A percentile compares a stretch with the other conserved stretches of the same genome.
These are phyloP conservation scores for Pugionium cornutum DNA, from an alignment of 345 rosid genomes.

Conservation along the genomic window DNA sequence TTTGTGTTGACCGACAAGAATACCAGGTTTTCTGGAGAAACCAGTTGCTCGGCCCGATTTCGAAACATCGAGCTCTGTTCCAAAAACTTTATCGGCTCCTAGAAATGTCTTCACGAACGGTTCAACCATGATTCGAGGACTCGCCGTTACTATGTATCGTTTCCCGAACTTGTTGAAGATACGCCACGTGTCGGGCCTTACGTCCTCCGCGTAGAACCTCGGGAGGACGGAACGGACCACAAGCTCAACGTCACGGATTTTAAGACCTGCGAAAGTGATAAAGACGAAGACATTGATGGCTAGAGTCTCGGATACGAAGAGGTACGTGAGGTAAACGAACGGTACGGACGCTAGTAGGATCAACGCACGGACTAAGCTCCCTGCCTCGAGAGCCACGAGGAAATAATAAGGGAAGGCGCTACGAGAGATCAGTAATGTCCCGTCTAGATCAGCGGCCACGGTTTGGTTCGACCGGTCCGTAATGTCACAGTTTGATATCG, in stretches of 20 bases:
- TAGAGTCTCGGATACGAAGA: constrained; percentile 61
- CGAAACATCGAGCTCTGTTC: constrained; percentile 70
- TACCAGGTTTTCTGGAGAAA: constrained; percentile 63
- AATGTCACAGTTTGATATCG: constrained; percentile 51
- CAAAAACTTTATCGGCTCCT: constrained; percentile 81
- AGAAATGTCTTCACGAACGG: constrained; percentile 69
- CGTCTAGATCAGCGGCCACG: constrained; percentile 78
- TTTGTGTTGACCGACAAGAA: constrained; percentile 64
- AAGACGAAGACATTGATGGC: constrained; percentile 69
- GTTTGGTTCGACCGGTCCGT: constrained; percentile 73
- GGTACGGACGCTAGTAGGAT: constrained; percentile 67
- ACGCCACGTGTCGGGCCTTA: constrained; percentile 78
- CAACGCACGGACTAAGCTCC: constrained; percentile 66
- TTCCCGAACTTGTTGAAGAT: constrained; percentile 80
- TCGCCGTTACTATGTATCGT: constrained; percentile 71
- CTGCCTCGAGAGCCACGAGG: constrained; percentile 89
- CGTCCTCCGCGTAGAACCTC: constrained; percentile 81
- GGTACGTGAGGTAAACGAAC: constrained; percentile 61
- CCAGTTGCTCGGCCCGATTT: constrained; percentile 85
- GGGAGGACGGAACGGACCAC: constrained; percentile 83
- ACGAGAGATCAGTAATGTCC: constrained; percentile 75
- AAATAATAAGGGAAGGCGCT: constrained; percentile 86
- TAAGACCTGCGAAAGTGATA: constrained; percentile 69
- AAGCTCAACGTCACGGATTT: constrained; percentile 66
- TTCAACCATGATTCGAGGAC: constrained; percentile 83